A percentile compares a stretch with the other conserved stretches of the same genome.
Evolutionary conservation across 2,329 filamentous ascomycete species (phyloP).

Genomic region (Akanthomyces dipterigenus): DNA sequence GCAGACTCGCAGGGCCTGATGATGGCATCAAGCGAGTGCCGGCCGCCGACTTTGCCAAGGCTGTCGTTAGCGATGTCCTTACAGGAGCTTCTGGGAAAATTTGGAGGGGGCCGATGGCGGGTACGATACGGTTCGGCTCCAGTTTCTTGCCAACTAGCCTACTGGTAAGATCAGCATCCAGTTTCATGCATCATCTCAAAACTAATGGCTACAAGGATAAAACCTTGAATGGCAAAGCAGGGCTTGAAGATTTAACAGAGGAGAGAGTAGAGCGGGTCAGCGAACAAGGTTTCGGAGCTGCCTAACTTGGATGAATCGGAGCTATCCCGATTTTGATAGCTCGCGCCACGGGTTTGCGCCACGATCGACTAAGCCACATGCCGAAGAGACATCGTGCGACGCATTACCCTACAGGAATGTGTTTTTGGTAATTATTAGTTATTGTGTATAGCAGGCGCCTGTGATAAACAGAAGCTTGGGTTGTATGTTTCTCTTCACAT

Average conservation of each 20-base stretch:
- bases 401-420: neutral
- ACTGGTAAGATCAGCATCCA: neutral
- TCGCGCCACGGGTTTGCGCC: slow-evolving; percentile 8
- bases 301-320: slow-evolving; percentile 9
- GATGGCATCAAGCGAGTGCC: neutral
- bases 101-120: neutral
- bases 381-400: neutral
- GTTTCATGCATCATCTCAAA: neutral
- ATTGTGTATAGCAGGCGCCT: too few species aligned
- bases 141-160: neutral
- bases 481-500: neutral
- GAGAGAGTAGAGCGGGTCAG: neutral
- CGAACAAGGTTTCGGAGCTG: neutral
- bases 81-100: neutral
- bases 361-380: slow-evolving; percentile 6
- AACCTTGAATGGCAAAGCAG: neutral
- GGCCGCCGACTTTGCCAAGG: neutral
- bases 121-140: neutral
- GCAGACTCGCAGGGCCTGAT: neutral
- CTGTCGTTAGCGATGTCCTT: neutral
- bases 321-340: slow-evolving; percentile 12
- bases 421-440: too few species aligned
- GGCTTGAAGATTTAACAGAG: neutral
- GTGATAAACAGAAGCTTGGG: too few species aligned
- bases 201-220: neutral